Base-by-base conservation (phyloP, 2,329 filamentous ascomycete species). In the Trichoderma oligosporum region DNA sequence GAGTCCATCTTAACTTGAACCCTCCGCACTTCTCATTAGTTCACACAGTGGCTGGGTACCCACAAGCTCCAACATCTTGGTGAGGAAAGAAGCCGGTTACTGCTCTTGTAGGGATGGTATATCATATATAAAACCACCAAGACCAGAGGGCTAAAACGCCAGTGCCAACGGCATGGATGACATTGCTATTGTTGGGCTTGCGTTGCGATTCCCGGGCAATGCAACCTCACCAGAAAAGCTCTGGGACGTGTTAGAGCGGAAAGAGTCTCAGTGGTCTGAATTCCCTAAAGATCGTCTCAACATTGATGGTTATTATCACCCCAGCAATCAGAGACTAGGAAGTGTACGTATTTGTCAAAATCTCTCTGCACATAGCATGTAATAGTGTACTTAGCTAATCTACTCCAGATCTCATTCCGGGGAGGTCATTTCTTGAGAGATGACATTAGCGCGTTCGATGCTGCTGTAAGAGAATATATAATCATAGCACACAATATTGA, bases 291-390 rank as follows among this genome's bases (percentile, higher is more conserved):
- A 76, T 8, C 73, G 81, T 8, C 75, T 83, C 61, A 80, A 82
- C 38, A 73, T 78, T 31, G 70, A 77, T 12, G 76, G 76, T n/a
- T 82, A 80, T 63, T 79, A 78, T 61, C 81, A 83, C 62, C 79
- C 79, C 0, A 75, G 79, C 18, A 74, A 74, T 6, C 73, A 76
- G 44, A 71, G 77, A 7, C 74, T 78, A 57, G 79, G 78, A 36
- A 76, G 74, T 61, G 78, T 80, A 65, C 64, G 76, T 64, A 16
- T 2, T 29, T 18, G 14, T 9, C 14, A n/a, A 31, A 58, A 11
- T 2, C 7, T 22, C 14, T 35, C n/a, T 16, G 20, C 11, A 12
- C 14, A 4, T 16, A 39, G 14, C n/a, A 7, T 27, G 31, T 39
- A 2, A 4, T 27, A 11, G 16, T 7, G 20, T 11, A 39, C 18